Conservation (phyloP, 2,329 filamentous ascomycete genomes). For the Ceratocystis colombiana region DNA sequence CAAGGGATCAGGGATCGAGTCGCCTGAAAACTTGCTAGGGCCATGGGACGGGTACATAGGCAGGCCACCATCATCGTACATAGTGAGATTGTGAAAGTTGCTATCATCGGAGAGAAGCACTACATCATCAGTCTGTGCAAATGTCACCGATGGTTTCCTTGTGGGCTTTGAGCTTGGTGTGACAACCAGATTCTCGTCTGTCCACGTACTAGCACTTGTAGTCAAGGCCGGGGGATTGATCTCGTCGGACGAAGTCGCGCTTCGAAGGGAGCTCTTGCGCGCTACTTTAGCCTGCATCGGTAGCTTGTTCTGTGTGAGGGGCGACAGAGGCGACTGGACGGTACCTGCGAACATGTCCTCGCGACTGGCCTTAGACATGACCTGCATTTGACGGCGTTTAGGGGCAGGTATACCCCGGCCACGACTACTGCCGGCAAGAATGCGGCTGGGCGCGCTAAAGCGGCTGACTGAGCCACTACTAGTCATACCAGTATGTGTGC, state of each 20-base stretch:
- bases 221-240: constrained; percentile 15
- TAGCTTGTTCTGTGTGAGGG: no score
- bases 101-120: constrained; percentile 24
- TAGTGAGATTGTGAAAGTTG: constrained; percentile 20
- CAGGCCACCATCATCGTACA: constrained; percentile 19
- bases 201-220: constrained; percentile 19
- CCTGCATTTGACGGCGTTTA: constrained; percentile 19
- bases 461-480: constrained; percentile 20
- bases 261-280: constrained; percentile 11
- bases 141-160: constrained; percentile 24
- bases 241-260: constrained; percentile 1
- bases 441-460: constrained; percentile 13
- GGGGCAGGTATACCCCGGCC: neutral
- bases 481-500: constrained; percentile 20
- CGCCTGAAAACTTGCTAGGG: neutral
- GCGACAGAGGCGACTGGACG: neutral
- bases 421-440: neutral
- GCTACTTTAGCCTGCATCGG: neutral
- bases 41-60: constrained; percentile 2
- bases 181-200: constrained; percentile 12
- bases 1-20: neutral
- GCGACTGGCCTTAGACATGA: constrained; percentile 23
- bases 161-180: constrained; percentile 12
- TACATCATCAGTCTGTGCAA: constrained; percentile 24
- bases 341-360: constrained; percentile 23